Evolutionary conservation across 352 stramenopile species (phyloP), one percentile per base, ranked within the genome.

Genomic region (Phytophthora fragariaefolia): DNA sequence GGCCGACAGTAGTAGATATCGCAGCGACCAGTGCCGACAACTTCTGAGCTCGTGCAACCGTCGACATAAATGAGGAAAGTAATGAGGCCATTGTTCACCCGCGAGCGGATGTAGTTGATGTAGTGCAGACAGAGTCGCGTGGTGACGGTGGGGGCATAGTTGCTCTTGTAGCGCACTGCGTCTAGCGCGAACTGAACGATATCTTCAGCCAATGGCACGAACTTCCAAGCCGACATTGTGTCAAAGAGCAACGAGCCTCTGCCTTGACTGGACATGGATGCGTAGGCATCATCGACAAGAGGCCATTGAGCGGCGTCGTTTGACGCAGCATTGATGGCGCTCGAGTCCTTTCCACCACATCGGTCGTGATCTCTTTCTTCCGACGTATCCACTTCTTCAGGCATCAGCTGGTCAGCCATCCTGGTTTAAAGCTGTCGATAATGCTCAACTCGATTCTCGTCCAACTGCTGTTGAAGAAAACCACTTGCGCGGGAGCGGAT

Each of bases 1-100:
- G 79, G 71, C 7, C 63, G 66, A 34, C 74, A 85, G 47, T 72
- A 69, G 55, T 85, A 82, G 50, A 82, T 71, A 54, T 85, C 68
- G 34, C 76, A 85, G 9, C 72, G 71, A 15, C 76, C 76, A 22
- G 72, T 73, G 28, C 40, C 28, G n/a, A 54, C 64, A 12, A 82
- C 58, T 15, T 75, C 56, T 4, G 45, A 43, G 24, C 55, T 58
- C 32, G 64, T 55, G 18, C 76, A 85, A 20, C 76, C 76, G 28
- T 85, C 74, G 22, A 81, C 74, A 0, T 59, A 79, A 49, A 76
- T 65, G 8, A 85, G 51, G 47, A 68, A 85, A 50, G 42, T 76
- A 20, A 27, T 22, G 23, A 85, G 22, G 9, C 66, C 58, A 46
- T 43, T 56, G 46, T 34, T 51, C 22, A 67, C 12, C n/a, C 77